Base-by-base conservation (phyloP, 164 flowering plant species). In the Saururus chinensis region DNA sequence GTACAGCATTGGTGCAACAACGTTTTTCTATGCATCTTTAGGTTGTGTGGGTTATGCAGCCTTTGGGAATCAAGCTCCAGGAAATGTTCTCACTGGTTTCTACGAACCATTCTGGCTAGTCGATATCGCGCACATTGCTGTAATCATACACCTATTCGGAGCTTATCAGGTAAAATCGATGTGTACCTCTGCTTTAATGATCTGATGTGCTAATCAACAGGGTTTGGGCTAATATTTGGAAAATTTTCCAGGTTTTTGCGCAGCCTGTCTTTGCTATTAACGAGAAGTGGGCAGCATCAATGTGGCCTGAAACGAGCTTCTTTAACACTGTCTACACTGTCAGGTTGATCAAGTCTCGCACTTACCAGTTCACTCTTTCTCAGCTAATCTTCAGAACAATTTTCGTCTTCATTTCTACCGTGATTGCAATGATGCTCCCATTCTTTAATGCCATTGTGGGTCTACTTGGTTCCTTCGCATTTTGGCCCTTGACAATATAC, bases 1-100 rank as follows among this genome's bases (percentile, higher is more conserved):
- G 24, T 4, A 30, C 10, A 61, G 70, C 4, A 45, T 63, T 25
- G 51, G 58, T 5, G 20, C 63, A 9, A 71, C 74, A 0, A 63
- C 70, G 5, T 11, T 23, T 8, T 65, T 70, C 65, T 70, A 70
- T 30, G 20, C 57, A 25, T 54, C 56, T 19, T 51, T 59, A 16
- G 68, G 73, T 10, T 70, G 68, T 37, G 40, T 65, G 56, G 73
- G 73, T 21, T 70, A 70, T 61, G 73, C 73, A 1, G 69, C 73
- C 40, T 70, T 70, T 51, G 73, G 73, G 14, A 51, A 70, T 52
- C 14, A 37, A 20, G 64, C 74, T 26, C 74, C 74, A 6, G 74
- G 70, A 54, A 71, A 71, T 41, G 23, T 71, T 13, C 64, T 71
- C 0, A 71, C 70, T 54, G 74, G 74, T 17, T 71, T 71, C 64